Conservation (phyloP, 805 yeast genomes). For the Ogataea methylovora region DNA sequence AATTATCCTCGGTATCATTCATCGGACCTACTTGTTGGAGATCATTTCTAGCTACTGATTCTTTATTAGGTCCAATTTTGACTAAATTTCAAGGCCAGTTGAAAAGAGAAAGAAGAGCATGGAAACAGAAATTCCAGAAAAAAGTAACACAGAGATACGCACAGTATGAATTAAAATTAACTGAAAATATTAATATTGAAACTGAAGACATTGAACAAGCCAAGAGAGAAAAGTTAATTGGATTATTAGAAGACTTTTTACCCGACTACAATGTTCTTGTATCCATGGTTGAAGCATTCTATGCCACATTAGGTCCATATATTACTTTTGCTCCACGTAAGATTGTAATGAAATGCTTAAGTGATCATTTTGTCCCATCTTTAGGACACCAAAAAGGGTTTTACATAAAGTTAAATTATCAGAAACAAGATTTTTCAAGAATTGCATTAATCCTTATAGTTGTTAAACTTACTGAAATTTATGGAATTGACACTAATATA, state of each 20-base stretch:
- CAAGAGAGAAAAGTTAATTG: neutral
- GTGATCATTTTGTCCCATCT: conserved; percentile 6
- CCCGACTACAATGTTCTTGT: conserved; percentile 7
- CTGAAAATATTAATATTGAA: neutral
- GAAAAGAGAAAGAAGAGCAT: conserved; percentile 6
- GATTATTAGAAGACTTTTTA: conserved; percentile 7
- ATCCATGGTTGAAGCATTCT: conserved; percentile 2
- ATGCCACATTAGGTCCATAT: neutral
- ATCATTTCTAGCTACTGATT: conserved; percentile 6
- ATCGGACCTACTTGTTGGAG: conserved; percentile 14
- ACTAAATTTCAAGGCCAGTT: conserved; percentile 1
- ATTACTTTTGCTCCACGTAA: conserved; percentile 12
- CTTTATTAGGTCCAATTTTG: conserved; percentile 3
- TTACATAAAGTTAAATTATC: conserved; percentile 6
- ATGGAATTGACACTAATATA: neutral
- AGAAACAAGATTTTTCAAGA: conserved; percentile 12
- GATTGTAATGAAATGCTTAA: conserved; percentile 4
- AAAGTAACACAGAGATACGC: neutral
- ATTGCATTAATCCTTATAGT: conserved; percentile 14
- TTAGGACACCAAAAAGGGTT: conserved; percentile 4
- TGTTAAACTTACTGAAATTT: conserved; percentile 3
- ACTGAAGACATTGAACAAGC: too few relatives aligned
- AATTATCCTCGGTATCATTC: conserved; percentile 3
- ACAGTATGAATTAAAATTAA: neutral
- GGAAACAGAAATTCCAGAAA: conserved; percentile 8